A percentile compares a stretch with the other conserved stretches of the same genome.
Evolutionary conservation across 2,329 filamentous ascomycete genomes (phyloP).

Genomic region (Davidsoniella virescens): DNA sequence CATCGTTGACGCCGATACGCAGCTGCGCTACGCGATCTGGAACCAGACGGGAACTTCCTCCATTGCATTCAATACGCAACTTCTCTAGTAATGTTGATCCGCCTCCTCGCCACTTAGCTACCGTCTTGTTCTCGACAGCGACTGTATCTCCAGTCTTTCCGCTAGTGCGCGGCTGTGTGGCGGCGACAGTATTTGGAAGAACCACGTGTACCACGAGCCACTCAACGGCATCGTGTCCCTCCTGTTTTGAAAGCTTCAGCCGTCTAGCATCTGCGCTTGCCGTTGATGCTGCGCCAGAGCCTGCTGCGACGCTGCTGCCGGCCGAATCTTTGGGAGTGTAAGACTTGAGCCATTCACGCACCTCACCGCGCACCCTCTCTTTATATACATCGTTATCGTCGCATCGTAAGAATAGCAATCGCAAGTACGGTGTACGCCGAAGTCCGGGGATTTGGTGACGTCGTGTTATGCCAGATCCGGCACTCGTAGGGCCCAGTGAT

Average conservation of each 20-base stretch:
- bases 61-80: slow-evolving; percentile 77
- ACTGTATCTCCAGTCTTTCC: slow-evolving; percentile 35
- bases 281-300: slow-evolving; percentile 15
- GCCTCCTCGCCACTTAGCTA: slow-evolving; percentile 62
- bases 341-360: slow-evolving; percentile 82
- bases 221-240: slow-evolving; percentile 92
- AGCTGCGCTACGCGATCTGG: slow-evolving; percentile 75
- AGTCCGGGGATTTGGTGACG: slow-evolving; percentile 92
- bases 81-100: slow-evolving; percentile 80
- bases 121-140: slow-evolving; percentile 41
- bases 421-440: slow-evolving; percentile 83
- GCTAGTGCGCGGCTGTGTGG: slow-evolving; percentile 56
- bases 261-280: slow-evolving; percentile 23
- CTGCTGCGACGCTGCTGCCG: slow-evolving; percentile 19
- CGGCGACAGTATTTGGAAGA: slow-evolving; percentile 66
- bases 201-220: slow-evolving; percentile 92
- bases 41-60: slow-evolving; percentile 43
- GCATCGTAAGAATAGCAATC: slow-evolving; percentile 75
- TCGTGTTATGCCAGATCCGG: slow-evolving; percentile 23
- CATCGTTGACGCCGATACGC: slow-evolving; percentile 55
- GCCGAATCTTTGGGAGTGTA: slow-evolving; percentile 38
- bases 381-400: slow-evolving; percentile 96
- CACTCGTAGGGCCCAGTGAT: slow-evolving; percentile 26
- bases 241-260: slow-evolving; percentile 44
- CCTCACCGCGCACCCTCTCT: slow-evolving; percentile 53